A percentile compares a stretch with the other conserved stretches of the same genome.
These are phyloP conservation scores for Coemansia sp. DNA, from an alignment of 192 early-diverging fungal species.

Conservation along the genomic window DNA sequence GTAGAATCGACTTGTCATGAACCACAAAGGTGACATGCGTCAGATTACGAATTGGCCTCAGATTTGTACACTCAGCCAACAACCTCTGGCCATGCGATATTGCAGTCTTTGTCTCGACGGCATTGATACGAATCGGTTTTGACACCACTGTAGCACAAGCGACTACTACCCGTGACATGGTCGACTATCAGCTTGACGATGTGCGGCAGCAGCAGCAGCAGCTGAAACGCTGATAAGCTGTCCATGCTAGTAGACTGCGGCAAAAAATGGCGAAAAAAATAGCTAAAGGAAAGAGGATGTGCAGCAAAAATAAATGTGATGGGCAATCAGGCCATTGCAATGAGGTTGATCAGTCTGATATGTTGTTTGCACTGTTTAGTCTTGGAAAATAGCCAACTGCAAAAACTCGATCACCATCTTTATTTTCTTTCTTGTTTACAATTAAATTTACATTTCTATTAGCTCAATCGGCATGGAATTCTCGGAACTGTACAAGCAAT, in stretches of 20 bases:
- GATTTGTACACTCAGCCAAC: neutral
- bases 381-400: no score
- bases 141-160: neutral
- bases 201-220: neutral
- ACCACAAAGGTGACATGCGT: neutral
- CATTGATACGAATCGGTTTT: neutral
- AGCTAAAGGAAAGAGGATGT: no score
- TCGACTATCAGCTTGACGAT: neutral
- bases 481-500: conserved; percentile 50
- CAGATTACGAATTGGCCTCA: neutral
- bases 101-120: neutral
- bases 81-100: neutral
- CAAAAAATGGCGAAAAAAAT: no score
- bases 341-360: no score
- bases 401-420: no score
- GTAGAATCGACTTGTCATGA: neutral
- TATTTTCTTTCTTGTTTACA: conserved; percentile 5
- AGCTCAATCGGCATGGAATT: conserved; percentile 42
- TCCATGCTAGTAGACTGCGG: neutral
- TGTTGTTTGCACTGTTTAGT: no score
- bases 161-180: neutral
- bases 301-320: no score
- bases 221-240: neutral
- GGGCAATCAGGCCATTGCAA: no score
- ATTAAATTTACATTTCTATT: conserved; percentile 3